Conservation (phyloP, 352 stramenopile genomes). For the Lagenidium sp. region DNA sequence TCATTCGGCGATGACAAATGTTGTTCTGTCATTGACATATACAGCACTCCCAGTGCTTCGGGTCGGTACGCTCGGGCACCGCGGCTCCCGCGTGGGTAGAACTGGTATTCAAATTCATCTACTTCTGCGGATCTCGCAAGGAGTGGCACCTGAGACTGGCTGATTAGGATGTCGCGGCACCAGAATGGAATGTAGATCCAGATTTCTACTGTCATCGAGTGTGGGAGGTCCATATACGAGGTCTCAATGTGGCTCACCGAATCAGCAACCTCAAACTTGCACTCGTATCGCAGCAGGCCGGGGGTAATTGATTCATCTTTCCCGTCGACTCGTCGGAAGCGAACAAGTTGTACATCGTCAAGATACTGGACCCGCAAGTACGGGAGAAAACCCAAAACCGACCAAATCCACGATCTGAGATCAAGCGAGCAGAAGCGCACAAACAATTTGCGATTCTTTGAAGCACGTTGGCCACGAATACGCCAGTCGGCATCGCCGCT, state of each 20-base stretch:
- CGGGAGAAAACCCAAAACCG: constrained; percentile 13
- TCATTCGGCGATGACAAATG: too few relatives aligned
- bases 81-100: constrained; percentile 7
- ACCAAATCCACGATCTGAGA: constrained; percentile 19
- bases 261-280: constrained; percentile 2
- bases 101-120: constrained; percentile 10
- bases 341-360: background rate
- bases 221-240: constrained; percentile 8
- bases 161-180: constrained; percentile 15
- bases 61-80: constrained; percentile 3
- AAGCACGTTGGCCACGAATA: background rate
- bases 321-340: constrained; percentile 12
- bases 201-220: constrained; percentile 18
- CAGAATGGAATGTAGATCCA: constrained; percentile 25
- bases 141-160: constrained; percentile 11
- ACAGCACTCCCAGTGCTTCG: constrained; percentile 3
- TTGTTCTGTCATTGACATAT: constrained; percentile 1
- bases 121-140: constrained; percentile 3
- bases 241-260: constrained; percentile 3
- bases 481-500: too few relatives aligned
- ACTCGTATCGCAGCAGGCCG: constrained; percentile 1
- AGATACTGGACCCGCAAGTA: constrained; percentile 9
- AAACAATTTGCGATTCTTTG: constrained; percentile 2
- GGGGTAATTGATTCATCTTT: too few relatives aligned
- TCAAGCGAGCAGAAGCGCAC: constrained; percentile 7